Base-by-base conservation (phyloP, 1,284 basidiomycete species). In the Malassezia globosa region DNA sequence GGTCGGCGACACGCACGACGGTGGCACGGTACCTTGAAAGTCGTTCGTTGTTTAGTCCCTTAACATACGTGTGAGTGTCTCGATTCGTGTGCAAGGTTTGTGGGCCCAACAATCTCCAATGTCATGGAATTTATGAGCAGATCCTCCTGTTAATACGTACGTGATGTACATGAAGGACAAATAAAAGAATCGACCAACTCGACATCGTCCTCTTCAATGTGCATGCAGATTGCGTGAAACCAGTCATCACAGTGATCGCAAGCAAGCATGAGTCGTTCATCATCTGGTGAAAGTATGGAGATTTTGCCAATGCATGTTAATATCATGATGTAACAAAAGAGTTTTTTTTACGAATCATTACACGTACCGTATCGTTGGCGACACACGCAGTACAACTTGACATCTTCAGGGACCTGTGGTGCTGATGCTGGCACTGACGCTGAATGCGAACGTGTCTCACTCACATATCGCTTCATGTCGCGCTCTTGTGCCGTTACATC, bases 161-260 rank as follows among this genome's bases (percentile, higher is more conserved):
- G 26, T 4, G 22, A 16, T 25, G 61, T 54, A 39, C 65, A 67
- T 6, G 39, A 42, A 0, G 60, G 57, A 22, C 65, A 67, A 39
- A 67, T 54, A 37, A 63, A 67, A 25, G 44, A 47, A 34, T 67
- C 65, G 8, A 67, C 55, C 7, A 63, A 49, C 19, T 58, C 57
- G 10, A 51, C 52, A 21, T 60, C 49, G 19, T 58, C 55, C 18
- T 65, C 61, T 0, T 35, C 50, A 19, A 67, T 59, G 11, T 35
- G 36, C 35, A 67, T 49, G 46, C 65, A 67, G 4, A 48, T 29
- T 24, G 60, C 57, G 51, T 67, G 65, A 35, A 57, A 65, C 65
- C 65, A 67, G 40, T 59, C 57, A 34, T 67, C 61, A 43, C 65
- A 67, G 10, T 48, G 44, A 34, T 67, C 65, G 42, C 65, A 67